Conservation (phyloP, 2,329 filamentous ascomycete species). For the Cladosporium austrohemisphaericum region DNA sequence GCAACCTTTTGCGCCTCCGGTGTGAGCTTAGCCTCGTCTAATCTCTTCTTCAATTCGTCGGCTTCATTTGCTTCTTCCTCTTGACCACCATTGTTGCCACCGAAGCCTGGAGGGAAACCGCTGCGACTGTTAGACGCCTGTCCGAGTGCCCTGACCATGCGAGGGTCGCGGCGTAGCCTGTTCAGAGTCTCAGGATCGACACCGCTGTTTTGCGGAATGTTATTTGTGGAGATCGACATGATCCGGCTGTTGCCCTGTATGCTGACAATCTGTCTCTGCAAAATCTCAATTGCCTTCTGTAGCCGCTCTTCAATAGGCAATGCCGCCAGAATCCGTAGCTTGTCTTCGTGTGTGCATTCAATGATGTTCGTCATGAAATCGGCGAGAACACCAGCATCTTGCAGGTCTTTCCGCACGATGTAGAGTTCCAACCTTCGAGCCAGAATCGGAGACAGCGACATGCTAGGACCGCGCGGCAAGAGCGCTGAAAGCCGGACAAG, state of each 20-base stretch:
- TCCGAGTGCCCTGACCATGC: conserved; percentile 34
- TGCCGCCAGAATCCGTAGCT: conserved; percentile 78
- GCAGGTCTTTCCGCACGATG: conserved; percentile 75
- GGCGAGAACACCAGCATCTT: conserved; percentile 79
- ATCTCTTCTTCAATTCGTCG: conserved; percentile 83
- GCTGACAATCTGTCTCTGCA: conserved; percentile 74
- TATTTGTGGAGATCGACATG: conserved; percentile 68
- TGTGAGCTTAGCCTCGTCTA: conserved; percentile 76
- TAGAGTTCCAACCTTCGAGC: conserved; percentile 82
- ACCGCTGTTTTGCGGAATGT: conserved; percentile 34
- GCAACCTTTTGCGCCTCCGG: conserved; percentile 87
- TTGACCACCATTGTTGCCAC: conserved; percentile 41
- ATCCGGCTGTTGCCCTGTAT: conserved; percentile 88
- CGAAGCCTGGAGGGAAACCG: conserved; percentile 32
- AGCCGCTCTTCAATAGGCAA: conserved; percentile 74
- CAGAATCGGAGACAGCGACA: conserved; percentile 74
- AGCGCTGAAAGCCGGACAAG: conserved; percentile 80
- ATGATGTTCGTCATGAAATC: conserved; percentile 97
- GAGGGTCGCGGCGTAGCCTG: conserved; percentile 41
- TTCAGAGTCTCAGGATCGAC: conserved; percentile 44
- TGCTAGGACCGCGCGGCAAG: conserved; percentile 64
- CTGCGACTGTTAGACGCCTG: conserved; percentile 23
- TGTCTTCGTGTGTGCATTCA: conserved; percentile 84
- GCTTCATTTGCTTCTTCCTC: conserved; percentile 86
- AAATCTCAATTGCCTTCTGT: conserved; percentile 74